Percentiles rank a stretch among this genome's conserved stretches.
phyloP scores from a whole-genome alignment of 1,284 basidiomycete genomes.

The Lignosus rhinocerotis region DNA sequence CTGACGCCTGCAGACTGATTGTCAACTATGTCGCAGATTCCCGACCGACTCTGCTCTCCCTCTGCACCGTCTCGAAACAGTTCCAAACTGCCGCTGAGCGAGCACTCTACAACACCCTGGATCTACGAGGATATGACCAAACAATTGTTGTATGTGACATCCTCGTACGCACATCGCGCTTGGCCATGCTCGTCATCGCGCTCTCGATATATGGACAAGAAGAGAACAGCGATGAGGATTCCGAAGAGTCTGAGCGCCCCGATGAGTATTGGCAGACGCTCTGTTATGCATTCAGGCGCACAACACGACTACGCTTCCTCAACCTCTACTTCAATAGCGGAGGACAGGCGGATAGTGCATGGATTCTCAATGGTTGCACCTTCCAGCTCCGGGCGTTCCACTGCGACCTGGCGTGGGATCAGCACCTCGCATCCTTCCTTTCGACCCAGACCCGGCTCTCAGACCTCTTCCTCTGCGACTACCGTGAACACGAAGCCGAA shows the following conservation, averaged over 20 bases:
- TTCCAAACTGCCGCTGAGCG: conserved; percentile 57
- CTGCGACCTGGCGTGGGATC: conserved; percentile 66
- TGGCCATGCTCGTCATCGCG: conserved; percentile 51
- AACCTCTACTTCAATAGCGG: conserved; percentile 48
- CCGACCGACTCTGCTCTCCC: conserved; percentile 51
- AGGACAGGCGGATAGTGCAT: conserved; percentile 44
- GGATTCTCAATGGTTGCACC: conserved; percentile 49
- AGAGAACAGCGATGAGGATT: conserved; percentile 19
- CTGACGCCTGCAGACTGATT: conserved; percentile 58
- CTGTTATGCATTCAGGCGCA: conserved; percentile 47
- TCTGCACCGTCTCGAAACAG: conserved; percentile 56
- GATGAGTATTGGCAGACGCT: conserved; percentile 51
- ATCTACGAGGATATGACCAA: conserved; percentile 40
- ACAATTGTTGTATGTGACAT: conserved; percentile 47
- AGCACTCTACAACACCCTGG: conserved; percentile 59
- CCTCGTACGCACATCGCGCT: conserved; percentile 44
- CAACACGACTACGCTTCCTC: conserved; percentile 48
- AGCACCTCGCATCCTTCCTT: conserved; percentile 53
- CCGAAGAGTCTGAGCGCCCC: conserved; percentile 24
- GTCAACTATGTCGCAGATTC: conserved; percentile 46
- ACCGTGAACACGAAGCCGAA: conserved; percentile 33
- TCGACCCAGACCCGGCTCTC: conserved; percentile 48
- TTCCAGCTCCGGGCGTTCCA: conserved; percentile 60
- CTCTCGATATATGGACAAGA: conserved; percentile 46
- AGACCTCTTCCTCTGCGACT: conserved; percentile 63